These are phyloP conservation scores for Plantago major DNA, from an alignment of 257 asterid species.

Conservation along the genomic window DNA sequence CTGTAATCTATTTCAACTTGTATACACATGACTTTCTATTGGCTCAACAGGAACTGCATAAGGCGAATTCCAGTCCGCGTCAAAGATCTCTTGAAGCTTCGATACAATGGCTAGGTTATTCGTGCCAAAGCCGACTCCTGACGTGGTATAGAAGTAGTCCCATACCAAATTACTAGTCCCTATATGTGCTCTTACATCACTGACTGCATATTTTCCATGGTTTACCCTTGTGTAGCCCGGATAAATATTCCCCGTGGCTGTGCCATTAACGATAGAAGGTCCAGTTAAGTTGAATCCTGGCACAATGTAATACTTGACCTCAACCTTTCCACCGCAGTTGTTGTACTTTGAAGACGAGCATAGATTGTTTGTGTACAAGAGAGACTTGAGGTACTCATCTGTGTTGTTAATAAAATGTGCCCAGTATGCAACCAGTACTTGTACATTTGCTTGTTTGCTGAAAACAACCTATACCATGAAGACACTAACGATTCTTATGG, in stretches of 20 bases:
- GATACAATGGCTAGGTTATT: slow-evolving; percentile 52
- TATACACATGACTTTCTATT: slow-evolving; percentile 35
- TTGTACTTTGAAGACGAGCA: slow-evolving; percentile 69
- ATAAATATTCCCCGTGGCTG: slow-evolving; percentile 49
- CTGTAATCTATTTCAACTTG: slow-evolving; percentile 26
- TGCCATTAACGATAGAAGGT: slow-evolving; percentile 45
- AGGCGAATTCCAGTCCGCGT: slow-evolving; percentile 86
- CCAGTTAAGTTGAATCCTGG: slow-evolving; percentile 81
- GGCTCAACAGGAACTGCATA: slow-evolving; percentile 58
- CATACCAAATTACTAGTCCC: slow-evolving; percentile 83
- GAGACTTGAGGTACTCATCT: slow-evolving; percentile 59
- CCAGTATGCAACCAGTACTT: slow-evolving; percentile 73
- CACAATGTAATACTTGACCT: slow-evolving; percentile 69
- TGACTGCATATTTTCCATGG: slow-evolving; percentile 84
- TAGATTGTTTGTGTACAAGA: slow-evolving; percentile 61
- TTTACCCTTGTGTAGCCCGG: slow-evolving; percentile 78
- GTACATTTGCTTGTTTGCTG: slow-evolving; percentile 61
- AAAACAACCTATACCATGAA: slow-evolving; percentile 51
- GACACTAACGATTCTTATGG: background rate
- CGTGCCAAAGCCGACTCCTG: slow-evolving; percentile 85
- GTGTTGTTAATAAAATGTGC: slow-evolving; percentile 65
- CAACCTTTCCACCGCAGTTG: slow-evolving; percentile 62
- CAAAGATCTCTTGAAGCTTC: slow-evolving; percentile 68
- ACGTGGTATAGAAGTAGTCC: slow-evolving; percentile 75
- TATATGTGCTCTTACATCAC: slow-evolving; percentile 67